phyloP scores from a whole-genome alignment of 1,284 basidiomycete genomes.

The Puccinia hordei region DNA sequence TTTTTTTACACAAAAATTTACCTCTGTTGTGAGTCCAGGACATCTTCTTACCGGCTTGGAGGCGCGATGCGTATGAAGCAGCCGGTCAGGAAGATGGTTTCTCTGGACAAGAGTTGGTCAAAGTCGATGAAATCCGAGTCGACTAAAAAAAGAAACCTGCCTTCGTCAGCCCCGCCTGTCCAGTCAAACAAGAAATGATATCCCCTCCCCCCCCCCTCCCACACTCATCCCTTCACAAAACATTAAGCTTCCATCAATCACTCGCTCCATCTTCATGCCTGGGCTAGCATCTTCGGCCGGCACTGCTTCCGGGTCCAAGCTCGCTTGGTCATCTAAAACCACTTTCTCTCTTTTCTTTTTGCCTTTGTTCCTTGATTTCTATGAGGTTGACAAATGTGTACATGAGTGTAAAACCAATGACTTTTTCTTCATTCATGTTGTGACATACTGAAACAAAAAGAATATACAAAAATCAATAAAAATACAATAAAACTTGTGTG shows the following conservation, averaged over 20 bases:
- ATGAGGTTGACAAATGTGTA: neutral
- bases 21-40: conserved; percentile 37
- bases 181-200: neutral
- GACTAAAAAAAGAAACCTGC: neutral
- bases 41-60: conserved; percentile 50
- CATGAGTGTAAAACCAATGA: neutral
- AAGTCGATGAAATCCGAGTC: conserved; percentile 47
- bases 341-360: neutral
- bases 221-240: neutral
- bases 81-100: conserved; percentile 39
- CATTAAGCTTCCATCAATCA: neutral
- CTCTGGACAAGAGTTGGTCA: conserved; percentile 28
- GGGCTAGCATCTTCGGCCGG: neutral
- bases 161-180: neutral
- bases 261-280: neutral
- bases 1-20: conserved; percentile 20
- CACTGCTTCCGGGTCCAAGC: neutral
- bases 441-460: too few species aligned
- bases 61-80: conserved; percentile 46
- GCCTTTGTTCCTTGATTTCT: neutral
- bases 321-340: neutral
- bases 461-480: too few species aligned
- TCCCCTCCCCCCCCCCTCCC: neutral
- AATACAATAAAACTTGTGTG: too few species aligned
- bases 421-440: too few species aligned